Conservation (phyloP, 2,329 filamentous ascomycete species). For the Colletotrichum sp. region DNA sequence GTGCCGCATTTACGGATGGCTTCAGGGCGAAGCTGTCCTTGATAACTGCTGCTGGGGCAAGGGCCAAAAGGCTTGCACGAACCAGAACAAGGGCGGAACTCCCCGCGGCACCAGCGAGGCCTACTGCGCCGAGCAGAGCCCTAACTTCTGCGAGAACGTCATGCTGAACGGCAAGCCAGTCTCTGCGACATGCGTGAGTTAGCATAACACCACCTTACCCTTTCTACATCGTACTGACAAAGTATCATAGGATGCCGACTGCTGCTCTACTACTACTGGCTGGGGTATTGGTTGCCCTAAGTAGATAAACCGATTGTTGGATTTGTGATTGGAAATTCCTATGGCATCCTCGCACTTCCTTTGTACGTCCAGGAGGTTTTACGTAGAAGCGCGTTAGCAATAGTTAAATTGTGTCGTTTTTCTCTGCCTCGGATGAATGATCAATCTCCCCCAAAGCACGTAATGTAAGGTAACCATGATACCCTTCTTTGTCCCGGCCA, state of each 20-base stretch:
- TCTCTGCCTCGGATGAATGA: not conserved
- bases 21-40: not conserved
- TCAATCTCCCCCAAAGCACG: no score
- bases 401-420: not conserved
- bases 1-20: not conserved
- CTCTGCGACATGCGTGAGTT: not conserved
- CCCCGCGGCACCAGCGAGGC: not conserved
- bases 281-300: not conserved
- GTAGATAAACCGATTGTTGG: not conserved
- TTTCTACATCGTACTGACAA: not conserved
- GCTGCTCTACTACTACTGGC: not conserved
- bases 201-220: not conserved
- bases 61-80: not conserved
- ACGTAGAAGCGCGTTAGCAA: not conserved
- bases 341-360: not conserved
- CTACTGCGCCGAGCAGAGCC: not conserved
- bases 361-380: not conserved
- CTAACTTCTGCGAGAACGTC: not conserved
- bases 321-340: not conserved
- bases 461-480: no score
- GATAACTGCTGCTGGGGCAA: slow-evolving; percentile 2
- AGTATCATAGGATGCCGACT: not conserved
- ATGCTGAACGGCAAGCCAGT: not conserved
- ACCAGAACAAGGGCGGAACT: not conserved
- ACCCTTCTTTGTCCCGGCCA: no score